These are phyloP conservation scores for Psidium friedrichsthalianum DNA, from an alignment of 345 rosid species.

Conservation along the genomic window DNA sequence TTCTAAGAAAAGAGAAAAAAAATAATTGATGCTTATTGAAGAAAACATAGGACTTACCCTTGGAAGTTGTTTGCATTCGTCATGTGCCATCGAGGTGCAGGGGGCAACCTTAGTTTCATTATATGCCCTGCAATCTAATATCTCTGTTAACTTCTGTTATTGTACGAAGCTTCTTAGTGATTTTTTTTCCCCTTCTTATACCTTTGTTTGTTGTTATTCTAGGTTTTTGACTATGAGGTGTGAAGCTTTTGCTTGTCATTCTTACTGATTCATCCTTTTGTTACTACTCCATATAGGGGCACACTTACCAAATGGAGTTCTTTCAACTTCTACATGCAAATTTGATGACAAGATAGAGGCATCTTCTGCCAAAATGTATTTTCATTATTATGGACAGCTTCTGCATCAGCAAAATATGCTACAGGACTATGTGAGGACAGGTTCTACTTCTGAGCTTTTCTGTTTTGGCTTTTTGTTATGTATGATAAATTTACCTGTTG, in stretches of 20 bases:
- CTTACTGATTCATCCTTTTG: background rate
- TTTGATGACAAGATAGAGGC: conserved; percentile 84
- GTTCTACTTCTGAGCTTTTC: conserved; percentile 19
- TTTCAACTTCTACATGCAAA: conserved; percentile 50
- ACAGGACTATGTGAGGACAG: conserved; percentile 99
- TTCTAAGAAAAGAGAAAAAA: background rate
- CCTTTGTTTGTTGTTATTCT: background rate
- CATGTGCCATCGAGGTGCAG: background rate
- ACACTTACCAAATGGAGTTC: conserved; percentile 39
- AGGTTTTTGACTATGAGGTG: background rate
- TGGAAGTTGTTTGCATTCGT: background rate
- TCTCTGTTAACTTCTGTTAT: background rate
- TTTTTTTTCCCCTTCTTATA: background rate
- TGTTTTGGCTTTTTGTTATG: background rate
- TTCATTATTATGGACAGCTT: conserved; percentile 94
- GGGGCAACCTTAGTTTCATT: background rate
- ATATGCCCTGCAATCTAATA: background rate
- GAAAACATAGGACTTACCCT: background rate
- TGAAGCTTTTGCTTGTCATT: background rate
- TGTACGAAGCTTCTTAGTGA: background rate
- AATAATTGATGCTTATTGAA: background rate
- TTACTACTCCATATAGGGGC: conserved; percentile 24
- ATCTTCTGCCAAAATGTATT: conserved; percentile 96
- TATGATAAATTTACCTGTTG: background rate
- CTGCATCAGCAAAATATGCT: conserved; percentile 98